These are phyloP conservation scores for Cercospora citrullina DNA, from an alignment of 2,329 filamentous ascomycete genomes.

Conservation along the genomic window DNA sequence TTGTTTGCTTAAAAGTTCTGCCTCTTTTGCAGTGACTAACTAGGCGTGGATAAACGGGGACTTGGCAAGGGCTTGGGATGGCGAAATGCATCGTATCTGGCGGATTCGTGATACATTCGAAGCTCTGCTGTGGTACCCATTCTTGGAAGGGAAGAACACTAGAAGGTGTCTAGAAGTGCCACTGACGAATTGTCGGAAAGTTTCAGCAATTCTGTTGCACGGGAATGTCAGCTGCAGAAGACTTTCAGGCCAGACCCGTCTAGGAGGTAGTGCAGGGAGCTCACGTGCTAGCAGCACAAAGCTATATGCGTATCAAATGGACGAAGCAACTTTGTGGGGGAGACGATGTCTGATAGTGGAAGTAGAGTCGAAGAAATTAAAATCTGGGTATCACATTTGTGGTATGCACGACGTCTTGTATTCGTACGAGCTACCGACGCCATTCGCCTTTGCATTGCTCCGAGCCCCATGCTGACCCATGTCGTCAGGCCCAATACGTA, in stretches of 20 bases:
- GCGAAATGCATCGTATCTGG: neutral
- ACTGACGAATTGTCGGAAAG: neutral
- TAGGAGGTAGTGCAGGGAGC: no score
- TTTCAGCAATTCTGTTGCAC: neutral
- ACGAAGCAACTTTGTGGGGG: no score
- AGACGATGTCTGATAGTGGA: neutral
- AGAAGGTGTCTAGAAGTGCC: neutral
- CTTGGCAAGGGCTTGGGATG: neutral
- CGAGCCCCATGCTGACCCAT: conserved; percentile 6
- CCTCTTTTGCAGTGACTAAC: neutral
- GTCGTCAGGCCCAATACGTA: conserved; percentile 10
- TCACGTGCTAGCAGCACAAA: neutral
- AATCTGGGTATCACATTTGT: conserved; percentile 17
- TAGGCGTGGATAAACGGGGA: neutral
- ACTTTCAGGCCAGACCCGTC: neutral
- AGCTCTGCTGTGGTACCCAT: neutral
- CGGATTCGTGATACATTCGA: neutral
- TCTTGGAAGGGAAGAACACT: neutral
- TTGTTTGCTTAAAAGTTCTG: neutral
- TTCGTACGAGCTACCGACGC: conserved; percentile 24
- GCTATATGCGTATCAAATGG: neutral
- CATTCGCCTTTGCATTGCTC: conserved; percentile 28
- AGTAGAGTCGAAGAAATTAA: neutral
- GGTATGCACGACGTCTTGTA: conserved; percentile 19
- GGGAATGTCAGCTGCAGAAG: neutral